phyloP scores from a whole-genome alignment of 768 basidiomycete species.

The Boletus sp. region DNA sequence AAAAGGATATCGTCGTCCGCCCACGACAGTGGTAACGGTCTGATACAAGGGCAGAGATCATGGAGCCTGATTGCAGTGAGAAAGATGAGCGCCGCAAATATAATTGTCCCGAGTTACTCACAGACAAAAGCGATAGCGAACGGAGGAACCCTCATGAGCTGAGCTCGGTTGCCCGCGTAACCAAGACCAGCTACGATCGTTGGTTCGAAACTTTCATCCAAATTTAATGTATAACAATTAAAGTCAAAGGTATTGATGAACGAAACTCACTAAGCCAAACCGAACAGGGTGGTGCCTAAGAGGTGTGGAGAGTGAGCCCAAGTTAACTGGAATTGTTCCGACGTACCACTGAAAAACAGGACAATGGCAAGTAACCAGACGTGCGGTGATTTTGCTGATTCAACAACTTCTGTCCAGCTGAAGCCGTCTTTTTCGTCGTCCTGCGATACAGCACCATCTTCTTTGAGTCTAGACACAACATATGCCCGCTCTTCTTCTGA shows the following conservation, averaged over 20 bases:
- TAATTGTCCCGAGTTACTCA: constrained; percentile 23
- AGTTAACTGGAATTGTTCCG: background rate
- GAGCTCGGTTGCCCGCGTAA: constrained; percentile 50
- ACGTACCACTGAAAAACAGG: constrained; percentile 54
- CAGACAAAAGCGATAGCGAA: constrained; percentile 50
- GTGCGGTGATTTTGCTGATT: constrained; percentile 51
- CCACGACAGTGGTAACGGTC: constrained; percentile 55
- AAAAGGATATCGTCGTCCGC: constrained; percentile 42
- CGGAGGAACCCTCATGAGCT: constrained; percentile 63
- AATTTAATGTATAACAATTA: constrained; percentile 33
- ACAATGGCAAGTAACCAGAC: constrained; percentile 43
- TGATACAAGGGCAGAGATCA: constrained; percentile 46
- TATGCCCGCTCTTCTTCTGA: constrained; percentile 48
- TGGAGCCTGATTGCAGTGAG: constrained; percentile 30
- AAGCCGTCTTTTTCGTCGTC: constrained; percentile 48
- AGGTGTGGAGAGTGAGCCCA: background rate
- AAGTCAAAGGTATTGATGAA: constrained; percentile 23
- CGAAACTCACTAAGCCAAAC: constrained; percentile 23
- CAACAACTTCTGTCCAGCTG: constrained; percentile 54
- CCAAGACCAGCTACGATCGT: constrained; percentile 67
- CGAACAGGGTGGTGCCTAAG: constrained; percentile 13
- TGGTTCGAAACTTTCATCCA: constrained; percentile 57
- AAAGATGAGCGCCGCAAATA: background rate
- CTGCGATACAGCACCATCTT: constrained; percentile 34
- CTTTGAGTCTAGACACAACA: constrained; percentile 30